Evolutionary conservation across 108 stramenopile genomes (phyloP).

Genomic region (Conticribra guillardii): DNA sequence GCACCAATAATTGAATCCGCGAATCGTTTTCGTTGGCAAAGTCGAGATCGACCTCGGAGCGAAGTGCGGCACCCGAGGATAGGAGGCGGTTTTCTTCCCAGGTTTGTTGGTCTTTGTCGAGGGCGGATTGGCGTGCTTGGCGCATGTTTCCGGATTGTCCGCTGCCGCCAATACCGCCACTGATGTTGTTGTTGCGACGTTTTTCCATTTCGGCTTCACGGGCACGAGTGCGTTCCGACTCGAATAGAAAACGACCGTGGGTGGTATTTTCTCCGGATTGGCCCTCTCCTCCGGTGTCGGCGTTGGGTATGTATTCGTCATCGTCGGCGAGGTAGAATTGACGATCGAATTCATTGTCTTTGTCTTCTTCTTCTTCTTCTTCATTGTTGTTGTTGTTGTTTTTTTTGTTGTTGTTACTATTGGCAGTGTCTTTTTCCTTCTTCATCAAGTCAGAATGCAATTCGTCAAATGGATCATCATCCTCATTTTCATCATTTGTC

Average conservation of each 20-base stretch:
- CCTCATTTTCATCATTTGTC: neutral
- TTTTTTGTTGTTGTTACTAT: neutral
- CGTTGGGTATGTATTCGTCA: conserved; percentile 62
- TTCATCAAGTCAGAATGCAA: conserved; percentile 18
- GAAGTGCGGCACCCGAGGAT: conserved; percentile 83
- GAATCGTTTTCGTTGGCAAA: conserved; percentile 66
- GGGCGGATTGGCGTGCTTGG: conserved; percentile 67
- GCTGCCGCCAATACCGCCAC: no score
- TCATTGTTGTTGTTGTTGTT: conserved; percentile 33
- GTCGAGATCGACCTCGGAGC: conserved; percentile 76
- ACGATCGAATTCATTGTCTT: conserved; percentile 90
- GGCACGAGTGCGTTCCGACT: conserved; percentile 72
- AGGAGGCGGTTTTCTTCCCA: conserved; percentile 96
- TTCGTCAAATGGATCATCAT: conserved; percentile 39
- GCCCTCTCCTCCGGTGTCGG: conserved; percentile 15
- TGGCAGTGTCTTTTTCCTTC: neutral
- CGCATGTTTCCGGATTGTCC: conserved; percentile 16
- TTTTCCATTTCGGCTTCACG: conserved; percentile 87
- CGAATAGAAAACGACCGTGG: conserved; percentile 83
- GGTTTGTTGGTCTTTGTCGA: conserved; percentile 93
- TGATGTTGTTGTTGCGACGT: no score
- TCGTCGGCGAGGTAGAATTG: conserved; percentile 92
- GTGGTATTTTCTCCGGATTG: conserved; percentile 42
- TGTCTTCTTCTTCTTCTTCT: conserved; percentile 4
- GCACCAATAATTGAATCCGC: conserved; percentile 87